Evolutionary conservation across 148 eudicot genomes (phyloP).

Genomic region (Amaranthus palmeri): DNA sequence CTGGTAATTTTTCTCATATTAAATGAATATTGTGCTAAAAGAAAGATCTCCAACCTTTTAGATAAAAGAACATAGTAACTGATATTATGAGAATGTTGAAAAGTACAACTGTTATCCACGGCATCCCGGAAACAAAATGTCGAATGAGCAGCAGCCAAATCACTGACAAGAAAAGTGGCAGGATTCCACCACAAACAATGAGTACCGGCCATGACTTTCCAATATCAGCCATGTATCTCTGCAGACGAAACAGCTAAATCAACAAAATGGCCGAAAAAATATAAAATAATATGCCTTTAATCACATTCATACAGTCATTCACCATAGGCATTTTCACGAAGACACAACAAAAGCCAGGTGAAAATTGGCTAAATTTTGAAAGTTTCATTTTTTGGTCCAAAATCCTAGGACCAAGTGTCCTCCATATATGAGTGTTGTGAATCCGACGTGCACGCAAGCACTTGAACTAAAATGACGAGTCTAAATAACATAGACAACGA

Average conservation of each 20-base stretch:
- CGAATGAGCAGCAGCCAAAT: conserved; percentile 91
- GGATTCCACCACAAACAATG: conserved; percentile 87
- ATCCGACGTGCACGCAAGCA: too few relatives aligned
- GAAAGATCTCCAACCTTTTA: conserved; percentile 64
- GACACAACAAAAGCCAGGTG: background rate
- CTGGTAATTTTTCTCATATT: too few relatives aligned
- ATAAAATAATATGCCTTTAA: background rate
- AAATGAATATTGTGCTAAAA: too few relatives aligned
- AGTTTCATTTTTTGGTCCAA: too few relatives aligned
- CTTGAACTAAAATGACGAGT: too few relatives aligned
- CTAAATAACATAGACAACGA: too few relatives aligned
- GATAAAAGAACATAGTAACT: conserved; percentile 77
- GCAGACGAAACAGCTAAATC: conserved; percentile 22
- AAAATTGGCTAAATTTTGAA: too few relatives aligned
- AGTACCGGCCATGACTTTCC: conserved; percentile 92
- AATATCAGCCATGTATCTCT: conserved; percentile 97
- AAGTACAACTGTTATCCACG: conserved; percentile 86
- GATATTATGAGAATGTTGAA: conserved; percentile 79
- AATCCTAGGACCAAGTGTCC: too few relatives aligned
- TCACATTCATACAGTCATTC: background rate
- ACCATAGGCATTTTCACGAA: background rate
- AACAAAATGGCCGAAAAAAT: background rate
- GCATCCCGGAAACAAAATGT: conserved; percentile 93
- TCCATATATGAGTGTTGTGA: too few relatives aligned
- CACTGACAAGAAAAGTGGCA: conserved; percentile 79